A percentile compares a stretch with the other conserved stretches of the same genome.
Evolutionary conservation across 345 rosid genomes (phyloP).

Genomic region (Mercurialis annua): DNA sequence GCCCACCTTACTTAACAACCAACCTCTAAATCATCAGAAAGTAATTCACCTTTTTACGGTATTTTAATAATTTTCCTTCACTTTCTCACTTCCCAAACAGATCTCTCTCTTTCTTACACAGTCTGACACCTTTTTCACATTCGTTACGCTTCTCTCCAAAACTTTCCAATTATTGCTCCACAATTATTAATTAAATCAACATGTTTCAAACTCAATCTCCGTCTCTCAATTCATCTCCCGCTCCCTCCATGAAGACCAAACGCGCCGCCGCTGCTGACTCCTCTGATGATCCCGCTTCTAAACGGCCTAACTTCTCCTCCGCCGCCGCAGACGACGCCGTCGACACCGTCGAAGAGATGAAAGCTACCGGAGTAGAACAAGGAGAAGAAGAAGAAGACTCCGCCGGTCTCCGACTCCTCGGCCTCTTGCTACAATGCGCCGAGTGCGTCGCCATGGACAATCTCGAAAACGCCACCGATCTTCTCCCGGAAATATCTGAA

Average conservation of each 20-base stretch:
- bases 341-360: conserved; percentile 20
- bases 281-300: conserved; percentile 45
- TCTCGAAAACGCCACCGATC: conserved; percentile 62
- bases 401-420: conserved; percentile 56
- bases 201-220: conserved; percentile 60
- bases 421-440: conserved; percentile 87
- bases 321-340: conserved; percentile 12
- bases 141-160: conserved; percentile 39
- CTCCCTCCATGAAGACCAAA: conserved; percentile 59
- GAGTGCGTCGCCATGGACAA: conserved; percentile 80
- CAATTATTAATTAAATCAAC: conserved; percentile 26
- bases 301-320: conserved; percentile 40
- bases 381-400: conserved; percentile 37
- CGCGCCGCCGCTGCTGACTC: conserved; percentile 39
- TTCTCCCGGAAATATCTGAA: conserved; percentile 71
- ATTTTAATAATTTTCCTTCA: conserved; percentile 23
- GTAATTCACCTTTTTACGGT: conserved; percentile 19
- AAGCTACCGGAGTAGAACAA: background rate
- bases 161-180: conserved; percentile 25
- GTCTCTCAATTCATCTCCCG: conserved; percentile 21
- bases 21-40: conserved; percentile 4
- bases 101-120: conserved; percentile 29
- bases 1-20: conserved; percentile 27
- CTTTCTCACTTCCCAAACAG: conserved; percentile 28
- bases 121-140: conserved; percentile 12